Base-by-base conservation (phyloP, 768 basidiomycete species). In the Guyanaporus albipodus region DNA sequence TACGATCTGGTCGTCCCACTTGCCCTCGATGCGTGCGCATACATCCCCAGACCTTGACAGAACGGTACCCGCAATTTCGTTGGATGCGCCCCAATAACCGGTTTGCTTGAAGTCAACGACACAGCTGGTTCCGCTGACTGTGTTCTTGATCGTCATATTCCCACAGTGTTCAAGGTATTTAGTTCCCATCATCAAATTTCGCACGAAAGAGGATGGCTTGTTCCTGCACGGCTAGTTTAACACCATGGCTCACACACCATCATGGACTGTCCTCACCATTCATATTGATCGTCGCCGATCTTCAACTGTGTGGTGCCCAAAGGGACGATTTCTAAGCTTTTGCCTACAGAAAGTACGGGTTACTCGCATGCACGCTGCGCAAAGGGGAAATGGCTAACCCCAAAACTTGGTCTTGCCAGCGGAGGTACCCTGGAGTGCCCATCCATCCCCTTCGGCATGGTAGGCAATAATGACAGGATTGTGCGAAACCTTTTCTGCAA, bases 141-240 rank as follows among this genome's bases (percentile, higher is more conserved):
- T 70, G 55, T 90, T 89, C 49, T 80, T 79, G 36, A 94, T 80
- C 10, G 72, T 77, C 80, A 92, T 79, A 61, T 85, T 78, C 22
- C 91, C 91, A 32, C 75, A 77, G 57, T 92, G 91, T 60, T 92
- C 91, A 22, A 94, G 75, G 61, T 93, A 94, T 60, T 92, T 92
- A 21, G 87, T 85, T 9, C 91, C 91, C 67, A 90, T 84, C 80
- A 93, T 83, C 47, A 94, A 70, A 66, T 92, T 92, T 50, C 91
- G 73, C 73, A 92, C 82, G 67, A 92, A 94, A 3, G 87, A 87
- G 1, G 88, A 90, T 2, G 91, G 91, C 54, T 85, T 88, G 38
- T 78, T 84, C 90, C 91, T 91, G 56, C 10, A 4, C 8, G 37
- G 24, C 21, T 6, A 31, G 32, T 36, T 50, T 8, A 44, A 43